Conservation (phyloP, 345 rosid genomes). For the Orychophragmus violaceus region DNA sequence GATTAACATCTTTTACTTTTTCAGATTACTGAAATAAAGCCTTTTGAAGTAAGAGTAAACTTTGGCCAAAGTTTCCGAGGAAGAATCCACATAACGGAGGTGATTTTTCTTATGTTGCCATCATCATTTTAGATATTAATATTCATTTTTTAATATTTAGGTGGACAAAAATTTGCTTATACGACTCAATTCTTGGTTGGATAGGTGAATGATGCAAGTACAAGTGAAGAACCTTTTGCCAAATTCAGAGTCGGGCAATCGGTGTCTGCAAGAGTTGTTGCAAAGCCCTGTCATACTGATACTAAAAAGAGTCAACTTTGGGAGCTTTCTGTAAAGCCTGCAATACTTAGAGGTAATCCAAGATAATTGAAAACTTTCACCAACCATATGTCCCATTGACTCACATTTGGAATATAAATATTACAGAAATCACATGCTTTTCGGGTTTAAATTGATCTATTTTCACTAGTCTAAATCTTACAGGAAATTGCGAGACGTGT, state of each 20-base stretch:
- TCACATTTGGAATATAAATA: not conserved
- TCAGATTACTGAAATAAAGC: constrained; percentile 83
- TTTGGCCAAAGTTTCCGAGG: constrained; percentile 79
- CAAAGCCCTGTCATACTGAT: constrained; percentile 45
- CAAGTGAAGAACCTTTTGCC: constrained; percentile 53
- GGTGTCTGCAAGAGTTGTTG: constrained; percentile 66
- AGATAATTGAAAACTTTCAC: not conserved
- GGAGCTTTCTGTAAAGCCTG: constrained; percentile 82
- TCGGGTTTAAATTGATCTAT: not conserved
- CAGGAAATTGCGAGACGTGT: not conserved
- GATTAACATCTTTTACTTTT: constrained; percentile 22
- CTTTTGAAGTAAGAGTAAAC: constrained; percentile 76
- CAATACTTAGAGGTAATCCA: constrained; percentile 52
- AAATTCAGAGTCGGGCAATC: constrained; percentile 81
- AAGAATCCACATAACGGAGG: constrained; percentile 90
- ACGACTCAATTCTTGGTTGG: constrained; percentile 22
- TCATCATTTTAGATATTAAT: constrained; percentile 14
- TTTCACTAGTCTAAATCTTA: not conserved
- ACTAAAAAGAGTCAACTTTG: constrained; percentile 52
- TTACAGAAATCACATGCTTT: constrained; percentile 5
- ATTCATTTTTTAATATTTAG: not conserved
- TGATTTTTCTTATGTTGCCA: constrained; percentile 26
- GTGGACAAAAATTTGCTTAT: not conserved
- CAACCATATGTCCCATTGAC: not conserved
- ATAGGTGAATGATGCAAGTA: constrained; percentile 53